phyloP scores from a whole-genome alignment of 805 yeast species.

The Priceomyces fermenticarens region DNA sequence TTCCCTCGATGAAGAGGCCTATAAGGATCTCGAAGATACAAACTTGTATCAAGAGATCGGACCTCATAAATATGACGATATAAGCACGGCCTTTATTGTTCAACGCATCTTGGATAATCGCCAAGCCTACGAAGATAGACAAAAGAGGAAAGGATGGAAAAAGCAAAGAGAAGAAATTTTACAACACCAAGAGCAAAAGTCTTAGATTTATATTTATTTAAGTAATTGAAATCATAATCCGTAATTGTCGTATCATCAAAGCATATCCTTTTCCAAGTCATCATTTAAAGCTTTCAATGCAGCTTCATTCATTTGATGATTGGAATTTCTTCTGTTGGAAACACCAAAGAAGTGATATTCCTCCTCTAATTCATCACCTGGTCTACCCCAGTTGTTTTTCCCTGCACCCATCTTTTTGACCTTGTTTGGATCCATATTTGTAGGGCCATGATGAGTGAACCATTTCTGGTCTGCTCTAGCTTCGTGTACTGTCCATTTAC shows the following conservation, averaged over 20 bases:
- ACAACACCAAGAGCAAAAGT: conserved; percentile 16
- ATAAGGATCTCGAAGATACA: conserved; percentile 26
- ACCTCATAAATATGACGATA: conserved; percentile 57
- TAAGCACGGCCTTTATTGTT: conserved; percentile 71
- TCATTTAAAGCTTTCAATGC: conserved; percentile 20
- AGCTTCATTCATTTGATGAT: conserved; percentile 33
- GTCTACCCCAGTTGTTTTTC: conserved; percentile 81
- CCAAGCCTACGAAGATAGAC: conserved; percentile 79
- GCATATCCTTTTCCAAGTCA: conserved; percentile 13
- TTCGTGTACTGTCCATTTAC: conserved; percentile 72
- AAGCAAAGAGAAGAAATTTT: conserved; percentile 41
- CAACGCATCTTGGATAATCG: conserved; percentile 68
- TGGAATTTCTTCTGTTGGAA: conserved; percentile 37
- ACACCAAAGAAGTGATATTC: conserved; percentile 28
- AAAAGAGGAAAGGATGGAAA: conserved; percentile 82
- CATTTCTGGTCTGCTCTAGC: conserved; percentile 55
- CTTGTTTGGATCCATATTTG: conserved; percentile 67
- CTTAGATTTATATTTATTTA: conserved; percentile 1
- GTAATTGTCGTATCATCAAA: not conserved
- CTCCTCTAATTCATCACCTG: conserved; percentile 72
- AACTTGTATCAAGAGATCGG: conserved; percentile 43
- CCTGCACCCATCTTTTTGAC: conserved; percentile 86
- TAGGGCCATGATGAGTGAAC: conserved; percentile 76
- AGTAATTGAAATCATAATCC: too few relatives aligned
- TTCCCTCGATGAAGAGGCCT: conserved; percentile 31